These are phyloP conservation scores for Leucaena leucocephala DNA, from an alignment of 306 rosid genomes.

Conservation along the genomic window DNA sequence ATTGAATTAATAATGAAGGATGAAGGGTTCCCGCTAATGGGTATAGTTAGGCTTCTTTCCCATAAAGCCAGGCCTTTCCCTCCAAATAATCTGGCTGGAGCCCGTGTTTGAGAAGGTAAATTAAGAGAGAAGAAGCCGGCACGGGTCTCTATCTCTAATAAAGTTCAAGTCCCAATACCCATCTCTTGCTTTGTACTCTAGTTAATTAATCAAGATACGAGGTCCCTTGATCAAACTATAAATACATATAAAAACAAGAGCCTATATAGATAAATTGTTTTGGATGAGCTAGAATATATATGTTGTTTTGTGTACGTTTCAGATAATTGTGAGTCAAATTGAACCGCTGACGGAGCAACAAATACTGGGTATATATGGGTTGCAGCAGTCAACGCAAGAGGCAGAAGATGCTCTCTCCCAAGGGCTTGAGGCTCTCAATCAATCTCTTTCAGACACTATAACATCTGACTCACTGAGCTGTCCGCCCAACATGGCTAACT, in stretches of 20 bases:
- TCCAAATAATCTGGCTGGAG: constrained; percentile 38
- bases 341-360: constrained; percentile 96
- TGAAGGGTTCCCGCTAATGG: constrained; percentile 50
- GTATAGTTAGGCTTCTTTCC: constrained; percentile 50
- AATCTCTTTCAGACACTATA: constrained; percentile 75
- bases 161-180: constrained; percentile 40
- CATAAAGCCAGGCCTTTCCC: constrained; percentile 44
- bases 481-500: constrained; percentile 86
- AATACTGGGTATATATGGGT: constrained; percentile 73
- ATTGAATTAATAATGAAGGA: constrained; percentile 43
- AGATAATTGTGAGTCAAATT: constrained; percentile 73
- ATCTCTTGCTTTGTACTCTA: constrained; percentile 45
- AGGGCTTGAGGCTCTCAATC: constrained; percentile 82
- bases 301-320: constrained; percentile 1
- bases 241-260: neutral
- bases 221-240: neutral
- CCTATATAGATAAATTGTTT: neutral
- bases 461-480: constrained; percentile 71
- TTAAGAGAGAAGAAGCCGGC: constrained; percentile 35
- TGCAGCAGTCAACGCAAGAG: constrained; percentile 89
- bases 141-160: constrained; percentile 49
- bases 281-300: neutral
- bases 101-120: neutral
- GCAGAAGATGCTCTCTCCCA: constrained; percentile 86
- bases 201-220: constrained; percentile 33